Percentiles rank a stretch among this genome's conserved stretches.
Evolutionary conservation across 768 basidiomycete species (phyloP).

Genomic region (Daedaleopsis nitida): DNA sequence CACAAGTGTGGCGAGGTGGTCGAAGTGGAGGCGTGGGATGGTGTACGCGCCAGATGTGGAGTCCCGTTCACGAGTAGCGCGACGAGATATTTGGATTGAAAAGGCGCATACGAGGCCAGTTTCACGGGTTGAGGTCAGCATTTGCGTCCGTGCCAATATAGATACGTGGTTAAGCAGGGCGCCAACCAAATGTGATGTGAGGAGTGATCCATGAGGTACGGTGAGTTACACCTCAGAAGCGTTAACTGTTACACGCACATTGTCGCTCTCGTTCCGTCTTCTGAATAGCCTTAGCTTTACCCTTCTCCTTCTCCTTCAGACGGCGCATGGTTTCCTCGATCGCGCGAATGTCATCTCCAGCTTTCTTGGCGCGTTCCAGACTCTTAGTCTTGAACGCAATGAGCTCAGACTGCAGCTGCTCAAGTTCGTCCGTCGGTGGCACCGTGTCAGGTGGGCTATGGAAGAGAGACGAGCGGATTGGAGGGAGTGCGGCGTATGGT

Average conservation of each 20-base stretch:
- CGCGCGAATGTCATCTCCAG: constrained; percentile 69
- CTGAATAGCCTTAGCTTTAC: constrained; percentile 71
- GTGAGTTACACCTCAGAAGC: neutral
- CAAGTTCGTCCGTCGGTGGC: constrained; percentile 74
- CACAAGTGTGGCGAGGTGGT: too few relatives aligned
- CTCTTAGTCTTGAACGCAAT: constrained; percentile 52
- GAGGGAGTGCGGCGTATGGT: constrained; percentile 48
- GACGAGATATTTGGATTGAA: too few relatives aligned
- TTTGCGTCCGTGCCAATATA: neutral
- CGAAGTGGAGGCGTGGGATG: too few relatives aligned
- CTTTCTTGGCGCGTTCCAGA: constrained; percentile 70
- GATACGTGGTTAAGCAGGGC: neutral
- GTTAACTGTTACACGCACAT: constrained; percentile 52
- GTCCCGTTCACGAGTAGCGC: too few relatives aligned
- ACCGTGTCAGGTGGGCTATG: constrained; percentile 65
- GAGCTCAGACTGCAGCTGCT: constrained; percentile 64
- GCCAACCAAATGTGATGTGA: neutral
- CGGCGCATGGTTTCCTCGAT: constrained; percentile 78
- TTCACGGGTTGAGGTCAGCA: too few relatives aligned
- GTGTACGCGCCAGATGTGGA: too few relatives aligned
- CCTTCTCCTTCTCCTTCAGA: constrained; percentile 75
- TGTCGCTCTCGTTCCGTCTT: constrained; percentile 75
- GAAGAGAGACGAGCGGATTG: constrained; percentile 60
- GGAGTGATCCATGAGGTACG: neutral
- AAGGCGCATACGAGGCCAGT: too few relatives aligned